phyloP scores from a whole-genome alignment of 495 filamentous ascomycete species.

The Penicillium steckii region DNA sequence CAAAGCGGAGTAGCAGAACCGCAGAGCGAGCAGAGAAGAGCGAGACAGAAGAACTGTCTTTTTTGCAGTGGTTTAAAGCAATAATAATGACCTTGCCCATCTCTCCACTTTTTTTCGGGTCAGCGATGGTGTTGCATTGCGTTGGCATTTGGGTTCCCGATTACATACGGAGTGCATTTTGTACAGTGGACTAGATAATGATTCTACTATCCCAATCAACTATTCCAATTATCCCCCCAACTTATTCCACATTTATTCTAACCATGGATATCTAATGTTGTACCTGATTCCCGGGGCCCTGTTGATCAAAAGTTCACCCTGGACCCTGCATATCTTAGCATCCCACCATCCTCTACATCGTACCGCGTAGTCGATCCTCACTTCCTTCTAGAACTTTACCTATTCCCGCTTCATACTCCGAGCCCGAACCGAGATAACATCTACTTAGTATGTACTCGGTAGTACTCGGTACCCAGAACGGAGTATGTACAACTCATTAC shows the following conservation, averaged over 20 bases:
- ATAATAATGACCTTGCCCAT: too few species aligned
- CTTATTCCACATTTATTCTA: not conserved
- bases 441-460: not conserved
- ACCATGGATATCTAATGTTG: too few species aligned
- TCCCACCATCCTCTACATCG: not conserved
- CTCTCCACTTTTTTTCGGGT: not conserved
- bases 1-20: too few species aligned
- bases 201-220: slow-evolving; percentile 6
- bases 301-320: too few species aligned
- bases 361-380: too few species aligned
- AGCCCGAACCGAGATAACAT: not conserved
- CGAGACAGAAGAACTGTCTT: too few species aligned
- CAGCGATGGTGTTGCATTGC: slow-evolving; percentile 25
- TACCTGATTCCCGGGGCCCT: too few species aligned
- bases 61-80: too few species aligned
- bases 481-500: too few species aligned
- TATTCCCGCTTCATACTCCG: slow-evolving; percentile 7
- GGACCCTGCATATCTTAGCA: not conserved
- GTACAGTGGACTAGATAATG: slow-evolving; percentile 29
- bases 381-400: slow-evolving; percentile 13
- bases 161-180: slow-evolving; percentile 2
- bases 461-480: too few species aligned
- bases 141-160: too few species aligned
- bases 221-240: not conserved
- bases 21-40: too few species aligned